Evolutionary conservation across 345 rosid species (phyloP), one percentile per base, ranked within the genome.

Genomic region (Euphorbia peplus): DNA sequence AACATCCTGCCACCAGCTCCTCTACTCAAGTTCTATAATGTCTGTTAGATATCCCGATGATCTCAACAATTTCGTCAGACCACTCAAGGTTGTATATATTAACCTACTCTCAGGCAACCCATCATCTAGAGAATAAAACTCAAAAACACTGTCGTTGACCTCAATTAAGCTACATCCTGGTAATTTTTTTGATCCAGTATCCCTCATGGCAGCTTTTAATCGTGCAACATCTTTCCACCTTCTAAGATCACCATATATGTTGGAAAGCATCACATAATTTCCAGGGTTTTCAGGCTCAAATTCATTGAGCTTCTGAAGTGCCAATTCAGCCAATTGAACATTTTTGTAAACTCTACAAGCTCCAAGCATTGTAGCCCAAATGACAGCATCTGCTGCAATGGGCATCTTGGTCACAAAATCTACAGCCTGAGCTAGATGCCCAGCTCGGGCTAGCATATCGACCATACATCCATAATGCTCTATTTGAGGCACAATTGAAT

Each of bases 381-480:
- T 89, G 70, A 93, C 83, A 62, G 88, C 87, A 83, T 90, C 92
- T 0, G 97, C 86, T 78, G 87, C 70, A 53, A 72, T 76, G 0
- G 92, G 91, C 97, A 90, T 89, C 71, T 64, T 79, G 37, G 44
- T 71, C 37, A 90, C 76, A 78, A 89, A 86, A 68, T 90, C 90
- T 71, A 89, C 75, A 70, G 97, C 97, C 74, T 85, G 84, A 50
- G 57, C 73, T 67, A 93, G 70, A 56, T 80, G 86, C 70, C 97
- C 96, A 62, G 96, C 90, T 42, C 92, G 80, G 2, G 84, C 86
- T 48, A 93, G 88, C 72, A 89, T 74, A 82, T 91, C 95, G 75
- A 88, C 92, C 71, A 93, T 74, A 71, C 97, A 93, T 5, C 97
- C 97, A 12, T 88, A 89, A 56, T 93, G 98, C 78, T 91, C 97